These are phyloP conservation scores for Pleurotus ostreatus DNA, from an alignment of 768 basidiomycete genomes.

Conservation along the genomic window DNA sequence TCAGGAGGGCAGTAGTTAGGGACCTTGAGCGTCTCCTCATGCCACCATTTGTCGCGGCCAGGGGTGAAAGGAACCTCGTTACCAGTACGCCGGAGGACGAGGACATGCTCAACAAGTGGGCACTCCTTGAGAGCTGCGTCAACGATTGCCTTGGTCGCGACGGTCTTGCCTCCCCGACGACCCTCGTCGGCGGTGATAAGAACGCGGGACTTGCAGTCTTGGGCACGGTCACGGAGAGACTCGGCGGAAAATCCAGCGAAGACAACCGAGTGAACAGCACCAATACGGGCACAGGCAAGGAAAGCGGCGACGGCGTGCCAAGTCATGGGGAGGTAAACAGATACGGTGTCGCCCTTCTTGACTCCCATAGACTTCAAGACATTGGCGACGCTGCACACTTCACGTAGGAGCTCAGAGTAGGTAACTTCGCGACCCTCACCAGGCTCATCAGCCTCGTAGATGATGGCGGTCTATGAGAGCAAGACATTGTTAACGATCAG, in stretches of 20 bases:
- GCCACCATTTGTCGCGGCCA: conserved; percentile 95
- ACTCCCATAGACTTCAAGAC: conserved; percentile 87
- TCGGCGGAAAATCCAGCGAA: conserved; percentile 98
- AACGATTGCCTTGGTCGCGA: conserved; percentile 92
- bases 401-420: conserved; percentile 83
- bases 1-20: conserved; percentile 86
- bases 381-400: conserved; percentile 87
- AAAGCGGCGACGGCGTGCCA: conserved; percentile 96
- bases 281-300: conserved; percentile 96
- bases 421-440: conserved; percentile 71
- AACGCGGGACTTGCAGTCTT: conserved; percentile 87
- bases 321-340: conserved; percentile 90
- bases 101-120: conserved; percentile 83
- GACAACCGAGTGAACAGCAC: conserved; percentile 94
- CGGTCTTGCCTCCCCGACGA: conserved; percentile 87
- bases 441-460: conserved; percentile 98
- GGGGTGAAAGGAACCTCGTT: conserved; percentile 74
- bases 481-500: neutral
- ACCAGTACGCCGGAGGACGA: conserved; percentile 88
- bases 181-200: conserved; percentile 97
- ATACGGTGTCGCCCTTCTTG: conserved; percentile 93
- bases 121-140: conserved; percentile 86
- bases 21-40: conserved; percentile 84
- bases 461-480: conserved; percentile 76
- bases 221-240: conserved; percentile 86